Conservation (phyloP, 208 protist species). For the Leishmania turanica region DNA sequence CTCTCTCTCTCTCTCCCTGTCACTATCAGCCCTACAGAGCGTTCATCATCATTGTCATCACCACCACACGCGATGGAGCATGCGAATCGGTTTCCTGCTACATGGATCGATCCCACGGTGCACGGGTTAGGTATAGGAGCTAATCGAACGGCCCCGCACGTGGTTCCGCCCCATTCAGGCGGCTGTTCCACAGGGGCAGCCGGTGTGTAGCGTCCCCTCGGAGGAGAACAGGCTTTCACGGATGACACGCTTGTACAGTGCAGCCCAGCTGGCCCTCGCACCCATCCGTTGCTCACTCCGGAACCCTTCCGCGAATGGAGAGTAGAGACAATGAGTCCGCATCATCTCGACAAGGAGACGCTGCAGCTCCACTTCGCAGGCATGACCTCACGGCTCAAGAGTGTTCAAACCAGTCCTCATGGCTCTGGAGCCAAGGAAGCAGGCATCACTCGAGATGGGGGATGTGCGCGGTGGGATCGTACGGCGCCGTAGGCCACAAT, state of each 20-base stretch:
- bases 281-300: not conserved
- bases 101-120: not conserved
- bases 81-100: not conserved
- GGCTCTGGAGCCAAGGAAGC: not conserved
- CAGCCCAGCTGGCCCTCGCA: not conserved
- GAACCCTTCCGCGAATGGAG: not conserved
- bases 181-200: not conserved
- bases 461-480: not conserved
- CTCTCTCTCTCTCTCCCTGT: not conserved
- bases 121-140: not conserved
- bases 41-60: not conserved
- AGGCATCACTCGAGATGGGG: not conserved
- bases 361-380: not conserved
- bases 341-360: not conserved
- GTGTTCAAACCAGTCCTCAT: not conserved
- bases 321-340: not conserved
- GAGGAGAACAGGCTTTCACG: no score
- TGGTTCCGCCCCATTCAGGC: not conserved
- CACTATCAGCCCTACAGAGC: no score
- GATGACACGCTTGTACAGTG: not conserved
- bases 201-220: not conserved
- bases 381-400: not conserved
- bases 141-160: not conserved
- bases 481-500: not conserved
- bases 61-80: rapidly evolving